Percentiles rank a stretch among this genome's conserved stretches.
phyloP scores from a whole-genome alignment of 2,329 filamentous ascomycete genomes.

The Cladosporium sp. region DNA sequence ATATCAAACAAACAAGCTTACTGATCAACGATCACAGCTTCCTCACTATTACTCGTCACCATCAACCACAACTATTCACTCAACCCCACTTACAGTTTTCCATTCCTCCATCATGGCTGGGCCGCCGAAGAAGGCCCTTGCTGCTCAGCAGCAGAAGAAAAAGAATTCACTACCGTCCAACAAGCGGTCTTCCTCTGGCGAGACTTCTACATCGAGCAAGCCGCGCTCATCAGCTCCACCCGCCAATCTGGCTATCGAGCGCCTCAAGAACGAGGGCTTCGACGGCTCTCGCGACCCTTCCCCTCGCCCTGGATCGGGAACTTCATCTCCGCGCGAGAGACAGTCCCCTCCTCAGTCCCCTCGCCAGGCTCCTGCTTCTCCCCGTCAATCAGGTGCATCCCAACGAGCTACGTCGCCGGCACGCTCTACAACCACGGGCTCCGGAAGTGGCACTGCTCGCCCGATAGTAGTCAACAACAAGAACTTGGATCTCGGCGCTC shows the following conservation, averaged over 20 bases:
- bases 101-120: constrained; percentile 31
- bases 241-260: not conserved
- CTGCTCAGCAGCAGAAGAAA: constrained; percentile 20
- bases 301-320: not conserved
- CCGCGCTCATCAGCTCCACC: constrained; percentile 16
- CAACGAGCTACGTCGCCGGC: not conserved
- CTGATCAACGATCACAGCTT: not conserved
- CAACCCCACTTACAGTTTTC: not conserved
- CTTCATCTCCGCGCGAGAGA: not conserved
- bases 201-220: constrained; percentile 10
- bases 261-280: not conserved
- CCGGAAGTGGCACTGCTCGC: not conserved
- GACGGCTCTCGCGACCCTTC: constrained; percentile 6
- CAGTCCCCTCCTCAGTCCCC: not conserved
- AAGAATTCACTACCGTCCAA: constrained; percentile 8
- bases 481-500: constrained; percentile 24
- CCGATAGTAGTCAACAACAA: constrained; percentile 9
- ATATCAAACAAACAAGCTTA: not conserved
- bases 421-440: not conserved
- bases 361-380: not conserved
- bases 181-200: constrained; percentile 21
- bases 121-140: constrained; percentile 29
- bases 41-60: not conserved
- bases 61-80: not conserved
- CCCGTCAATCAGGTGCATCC: not conserved